phyloP scores from a whole-genome alignment of 768 basidiomycete genomes.

The Termitomyces sp. region DNA sequence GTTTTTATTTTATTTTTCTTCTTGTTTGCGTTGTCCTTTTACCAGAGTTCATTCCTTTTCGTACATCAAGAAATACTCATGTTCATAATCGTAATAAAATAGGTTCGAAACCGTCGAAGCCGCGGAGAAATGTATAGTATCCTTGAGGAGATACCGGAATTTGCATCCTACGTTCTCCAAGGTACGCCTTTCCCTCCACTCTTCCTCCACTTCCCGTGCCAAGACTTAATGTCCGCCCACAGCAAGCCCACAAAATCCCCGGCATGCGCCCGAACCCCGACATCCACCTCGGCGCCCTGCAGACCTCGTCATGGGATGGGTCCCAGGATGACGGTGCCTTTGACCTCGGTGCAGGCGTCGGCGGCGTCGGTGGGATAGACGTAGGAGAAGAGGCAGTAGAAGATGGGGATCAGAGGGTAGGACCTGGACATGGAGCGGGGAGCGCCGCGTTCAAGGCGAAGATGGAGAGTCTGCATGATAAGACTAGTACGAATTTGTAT shows the following conservation, averaged over 20 bases:
- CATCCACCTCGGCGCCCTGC: neutral
- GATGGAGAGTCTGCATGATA: constrained; percentile 72
- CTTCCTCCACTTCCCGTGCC: neutral
- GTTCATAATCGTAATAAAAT: neutral
- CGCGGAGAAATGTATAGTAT: constrained; percentile 70
- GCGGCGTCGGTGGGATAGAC: neutral
- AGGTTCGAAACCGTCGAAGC: constrained; percentile 67
- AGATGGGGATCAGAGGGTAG: neutral
- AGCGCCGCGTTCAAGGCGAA: constrained; percentile 62
- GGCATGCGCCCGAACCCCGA: constrained; percentile 38
- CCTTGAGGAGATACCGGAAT: constrained; percentile 66
- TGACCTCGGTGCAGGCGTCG: neutral
- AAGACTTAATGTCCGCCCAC: neutral
- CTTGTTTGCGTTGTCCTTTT: neutral
- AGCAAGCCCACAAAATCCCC: constrained; percentile 75
- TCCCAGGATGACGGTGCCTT: neutral
- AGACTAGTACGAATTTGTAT: constrained; percentile 70
- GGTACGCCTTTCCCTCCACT: constrained; percentile 30
- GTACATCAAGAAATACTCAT: neutral
- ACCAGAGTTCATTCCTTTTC: neutral
- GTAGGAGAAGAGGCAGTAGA: constrained; percentile 17
- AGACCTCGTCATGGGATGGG: constrained; percentile 17
- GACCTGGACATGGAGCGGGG: constrained; percentile 9
- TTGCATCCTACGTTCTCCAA: constrained; percentile 87
- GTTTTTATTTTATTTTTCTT: neutral